A percentile compares a stretch with the other conserved stretches of the same genome.
phyloP scores from a whole-genome alignment of 306 rosid genomes.

The Gastrolobium bilobum region DNA sequence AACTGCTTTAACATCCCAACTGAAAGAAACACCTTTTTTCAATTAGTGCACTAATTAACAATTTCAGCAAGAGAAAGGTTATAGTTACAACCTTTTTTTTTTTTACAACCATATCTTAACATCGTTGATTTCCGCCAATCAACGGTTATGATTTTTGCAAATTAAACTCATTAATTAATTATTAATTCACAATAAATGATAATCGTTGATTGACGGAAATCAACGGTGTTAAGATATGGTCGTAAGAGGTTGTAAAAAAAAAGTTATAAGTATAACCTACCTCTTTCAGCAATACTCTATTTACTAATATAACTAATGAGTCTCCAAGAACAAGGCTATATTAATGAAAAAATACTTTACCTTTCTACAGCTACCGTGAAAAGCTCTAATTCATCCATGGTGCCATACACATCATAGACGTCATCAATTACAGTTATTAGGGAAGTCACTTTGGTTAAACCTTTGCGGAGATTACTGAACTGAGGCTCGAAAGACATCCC shows the following conservation, averaged over 20 bases:
- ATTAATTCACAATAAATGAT: too few relatives aligned
- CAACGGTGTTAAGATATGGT: too few relatives aligned
- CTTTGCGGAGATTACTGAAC: conserved; percentile 49
- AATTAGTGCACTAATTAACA: not conserved
- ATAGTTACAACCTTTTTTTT: too few relatives aligned
- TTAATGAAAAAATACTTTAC: conserved; percentile 19
- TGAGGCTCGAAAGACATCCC: conserved; percentile 65
- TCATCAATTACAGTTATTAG: conserved; percentile 62
- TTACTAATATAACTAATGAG: not conserved
- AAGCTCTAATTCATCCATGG: conserved; percentile 59
- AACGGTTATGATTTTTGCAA: too few relatives aligned
- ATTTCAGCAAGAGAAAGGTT: too few relatives aligned
- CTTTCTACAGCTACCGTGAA: conserved; percentile 65
- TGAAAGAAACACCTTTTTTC: not conserved
- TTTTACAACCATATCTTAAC: too few relatives aligned
- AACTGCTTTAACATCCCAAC: conserved; percentile 67
- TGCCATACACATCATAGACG: conserved; percentile 68
- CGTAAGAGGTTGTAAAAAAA: too few relatives aligned
- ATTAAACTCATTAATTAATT: too few relatives aligned
- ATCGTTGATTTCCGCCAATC: too few relatives aligned
- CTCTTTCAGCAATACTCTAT: conserved; percentile 36
- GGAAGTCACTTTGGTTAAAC: conserved; percentile 59
- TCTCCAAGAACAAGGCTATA: not conserved
- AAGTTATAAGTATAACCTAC: too few relatives aligned
- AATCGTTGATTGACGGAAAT: too few relatives aligned